Percentiles rank a stretch among this genome's conserved stretches.
Evolutionary conservation across 495 filamentous ascomycete genomes (phyloP).

Genomic region (Aspergillus panamensis): DNA sequence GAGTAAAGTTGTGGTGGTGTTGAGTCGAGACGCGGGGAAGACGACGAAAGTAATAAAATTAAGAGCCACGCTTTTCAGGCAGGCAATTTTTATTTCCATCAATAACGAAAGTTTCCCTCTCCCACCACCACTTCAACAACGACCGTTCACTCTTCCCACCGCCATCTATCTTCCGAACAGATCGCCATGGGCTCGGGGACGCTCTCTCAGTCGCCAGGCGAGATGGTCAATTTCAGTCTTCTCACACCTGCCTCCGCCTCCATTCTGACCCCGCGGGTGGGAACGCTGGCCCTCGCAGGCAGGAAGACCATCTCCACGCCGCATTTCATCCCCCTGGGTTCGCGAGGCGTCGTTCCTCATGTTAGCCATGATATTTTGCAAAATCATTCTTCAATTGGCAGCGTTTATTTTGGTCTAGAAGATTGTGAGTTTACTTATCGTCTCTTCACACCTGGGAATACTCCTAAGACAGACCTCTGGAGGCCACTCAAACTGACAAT

Average conservation of each 20-base stretch:
- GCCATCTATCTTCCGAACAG: not conserved
- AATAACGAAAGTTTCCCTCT: conserved; percentile 1
- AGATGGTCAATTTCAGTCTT: conserved; percentile 35
- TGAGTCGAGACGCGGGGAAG: not conserved
- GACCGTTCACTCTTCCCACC: conserved; percentile 15
- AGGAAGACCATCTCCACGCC: conserved; percentile 69
- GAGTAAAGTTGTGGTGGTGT: not conserved
- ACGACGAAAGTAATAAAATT: not conserved
- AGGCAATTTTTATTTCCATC: not conserved
- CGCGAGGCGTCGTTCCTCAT: conserved; percentile 81
- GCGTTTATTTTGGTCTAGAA: conserved; percentile 80
- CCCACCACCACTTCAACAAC: not conserved
- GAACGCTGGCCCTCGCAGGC: conserved; percentile 57
- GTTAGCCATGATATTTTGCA: conserved; percentile 78
- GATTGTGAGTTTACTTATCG: conserved; percentile 66
- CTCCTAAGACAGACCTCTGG: not conserved
- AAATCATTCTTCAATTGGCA: conserved; percentile 59
- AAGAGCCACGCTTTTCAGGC: not conserved
- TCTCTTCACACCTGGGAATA: not conserved
- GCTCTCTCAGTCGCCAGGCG: conserved; percentile 10
- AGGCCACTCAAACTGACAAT: conserved; percentile 23
- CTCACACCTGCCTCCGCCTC: conserved; percentile 24
- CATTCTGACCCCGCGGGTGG: conserved; percentile 52
- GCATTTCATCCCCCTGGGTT: conserved; percentile 72
- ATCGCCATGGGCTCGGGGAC: conserved; percentile 31